Evolutionary conservation across 331 rosid genomes (phyloP).

Genomic region (Phaseolus coccineus): DNA sequence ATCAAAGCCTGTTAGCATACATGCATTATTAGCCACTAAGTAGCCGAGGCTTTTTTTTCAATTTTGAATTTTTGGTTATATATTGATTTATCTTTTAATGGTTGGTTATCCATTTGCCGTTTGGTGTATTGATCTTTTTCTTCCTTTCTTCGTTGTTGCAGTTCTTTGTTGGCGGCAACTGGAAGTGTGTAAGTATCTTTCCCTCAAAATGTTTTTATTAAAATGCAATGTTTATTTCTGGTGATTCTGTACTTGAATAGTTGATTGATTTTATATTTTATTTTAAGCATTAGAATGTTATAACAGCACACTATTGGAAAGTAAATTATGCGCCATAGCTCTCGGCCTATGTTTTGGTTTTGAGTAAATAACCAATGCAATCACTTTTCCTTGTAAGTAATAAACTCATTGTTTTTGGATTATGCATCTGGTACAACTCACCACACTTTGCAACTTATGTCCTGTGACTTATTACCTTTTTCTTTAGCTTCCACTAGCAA

Average conservation of each 20-base stretch:
- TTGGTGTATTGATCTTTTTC: slow-evolving; percentile 44
- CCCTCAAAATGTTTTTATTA: not conserved
- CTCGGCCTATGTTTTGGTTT: not conserved
- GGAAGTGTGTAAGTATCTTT: slow-evolving; percentile 94
- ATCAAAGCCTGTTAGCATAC: not conserved
- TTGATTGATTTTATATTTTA: not conserved
- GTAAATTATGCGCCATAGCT: slow-evolving; percentile 7
- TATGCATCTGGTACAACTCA: slow-evolving; percentile 9
- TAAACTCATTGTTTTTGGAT: not conserved
- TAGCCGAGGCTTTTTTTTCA: not conserved
- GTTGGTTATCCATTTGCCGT: not conserved
- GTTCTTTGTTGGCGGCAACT: slow-evolving; percentile 99
- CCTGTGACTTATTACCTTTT: not conserved
- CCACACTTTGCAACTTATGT: not conserved
- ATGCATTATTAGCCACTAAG: not conserved
- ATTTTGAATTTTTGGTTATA: not conserved
- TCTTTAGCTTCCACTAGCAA: not conserved
- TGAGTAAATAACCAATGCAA: slow-evolving; percentile 1
- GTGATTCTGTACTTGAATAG: not conserved
- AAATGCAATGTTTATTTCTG: slow-evolving; percentile 25
- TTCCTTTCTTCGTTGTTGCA: slow-evolving; percentile 57
- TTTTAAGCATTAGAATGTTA: not conserved
- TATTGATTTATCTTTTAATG: not conserved
- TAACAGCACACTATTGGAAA: slow-evolving; percentile 13
- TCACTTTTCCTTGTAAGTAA: not conserved